Evolutionary conservation across 1,139 yeast genomes (phyloP), one percentile per base, ranked within the genome.

Genomic region (Candida buenavistaensis): DNA sequence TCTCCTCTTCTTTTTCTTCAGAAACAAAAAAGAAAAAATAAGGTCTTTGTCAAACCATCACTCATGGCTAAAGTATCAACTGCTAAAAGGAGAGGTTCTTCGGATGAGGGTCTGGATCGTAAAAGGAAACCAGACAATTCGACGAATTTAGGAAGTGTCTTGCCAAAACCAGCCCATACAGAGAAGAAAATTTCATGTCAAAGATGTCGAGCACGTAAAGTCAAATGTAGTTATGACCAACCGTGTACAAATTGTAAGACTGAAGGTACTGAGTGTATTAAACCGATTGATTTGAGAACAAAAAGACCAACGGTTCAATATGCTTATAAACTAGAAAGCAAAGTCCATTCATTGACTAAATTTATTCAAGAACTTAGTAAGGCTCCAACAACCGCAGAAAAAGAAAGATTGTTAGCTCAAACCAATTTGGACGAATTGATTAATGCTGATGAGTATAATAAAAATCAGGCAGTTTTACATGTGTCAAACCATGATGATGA

Each of bases 191-290:
- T 52, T 28, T 59, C 66, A 32, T 76, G 82, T 48, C 70, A 68
- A 46, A 51, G 76, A 32, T 77, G 82, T 48, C 59, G 82, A 14
- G 44, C 59, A n/a, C 62, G 77, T 33, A 72, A 78, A 47, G 75
- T 76, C 44, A 75, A 73, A 50, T 78, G 84, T 50, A 70, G 74
- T 46, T 58, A 65, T 36, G 66, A 63, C 7, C 55, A 52, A 34
- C 83, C 83, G 0, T 78, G 84, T 46, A 57, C 66, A 15, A 65
- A 65, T 33, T 78, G 84, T 51, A 51, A 54, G 14, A 66, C 64
- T 38, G 59, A 68, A 5, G 62, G 64, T 3, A 59, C 68, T 10
- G 74, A 69, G 30, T 78, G 84, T 50, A 59, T 74, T 17, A 67
- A 67, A 29, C 64, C 67, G 6, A 62, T 63, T 37, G 84, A 78